A percentile compares a stretch with the other conserved stretches of the same genome.
phyloP scores from a whole-genome alignment of 129 eudicot species.

The Glebionis coronaria region DNA sequence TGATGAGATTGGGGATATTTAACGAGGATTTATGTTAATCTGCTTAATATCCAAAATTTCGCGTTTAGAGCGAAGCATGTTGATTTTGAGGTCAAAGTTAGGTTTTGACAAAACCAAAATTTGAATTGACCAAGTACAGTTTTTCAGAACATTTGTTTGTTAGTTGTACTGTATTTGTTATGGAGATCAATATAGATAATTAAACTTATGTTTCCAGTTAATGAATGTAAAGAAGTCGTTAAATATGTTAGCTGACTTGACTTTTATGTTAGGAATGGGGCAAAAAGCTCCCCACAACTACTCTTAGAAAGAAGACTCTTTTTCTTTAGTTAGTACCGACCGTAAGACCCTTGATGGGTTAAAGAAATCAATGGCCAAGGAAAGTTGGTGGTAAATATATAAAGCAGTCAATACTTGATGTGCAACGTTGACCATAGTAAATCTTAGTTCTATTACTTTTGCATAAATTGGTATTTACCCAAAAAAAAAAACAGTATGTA shows the following conservation, averaged over 20 bases:
- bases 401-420: too few relatives aligned
- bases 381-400: too few relatives aligned
- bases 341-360: neutral
- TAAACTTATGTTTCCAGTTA: neutral
- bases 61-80: neutral
- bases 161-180: neutral
- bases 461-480: too few relatives aligned
- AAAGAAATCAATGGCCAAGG: too few relatives aligned
- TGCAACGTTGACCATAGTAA: too few relatives aligned
- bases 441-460: too few relatives aligned
- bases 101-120: neutral
- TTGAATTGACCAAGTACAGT: neutral
- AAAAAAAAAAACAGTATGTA: too few relatives aligned
- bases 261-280: neutral
- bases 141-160: neutral
- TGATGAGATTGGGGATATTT: too few relatives aligned
- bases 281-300: conserved; percentile 5
- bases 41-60: too few relatives aligned
- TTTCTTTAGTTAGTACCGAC: neutral
- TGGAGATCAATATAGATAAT: neutral
- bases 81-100: conserved; percentile 1
- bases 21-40: too few relatives aligned
- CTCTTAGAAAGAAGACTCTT: conserved; percentile 1
- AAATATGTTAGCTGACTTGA: neutral
- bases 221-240: neutral